These are phyloP conservation scores for Neurospora sp. DNA, from an alignment of 2,329 filamentous ascomycete genomes.

Conservation along the genomic window DNA sequence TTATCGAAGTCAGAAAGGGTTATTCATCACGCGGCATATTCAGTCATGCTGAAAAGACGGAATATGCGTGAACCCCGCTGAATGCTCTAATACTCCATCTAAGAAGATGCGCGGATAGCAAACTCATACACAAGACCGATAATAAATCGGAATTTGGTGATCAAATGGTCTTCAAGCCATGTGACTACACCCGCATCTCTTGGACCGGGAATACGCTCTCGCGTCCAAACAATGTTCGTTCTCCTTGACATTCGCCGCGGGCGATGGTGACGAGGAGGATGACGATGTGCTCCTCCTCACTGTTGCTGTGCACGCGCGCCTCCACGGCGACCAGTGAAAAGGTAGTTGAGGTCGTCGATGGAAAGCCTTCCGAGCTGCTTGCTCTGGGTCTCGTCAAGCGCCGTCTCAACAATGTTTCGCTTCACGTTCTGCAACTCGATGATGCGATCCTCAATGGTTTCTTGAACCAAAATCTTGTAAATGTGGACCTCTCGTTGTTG, in stretches of 20 bases:
- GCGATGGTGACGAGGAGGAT: background rate
- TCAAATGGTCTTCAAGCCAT: background rate
- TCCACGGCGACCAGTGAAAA: slow-evolving; percentile 31
- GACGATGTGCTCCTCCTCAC: background rate
- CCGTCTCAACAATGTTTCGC: slow-evolving; percentile 63
- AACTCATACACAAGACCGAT: background rate
- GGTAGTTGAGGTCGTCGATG: slow-evolving; percentile 55
- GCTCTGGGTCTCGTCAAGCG: slow-evolving; percentile 65
- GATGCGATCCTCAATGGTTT: slow-evolving; percentile 84
- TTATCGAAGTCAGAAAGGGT: background rate
- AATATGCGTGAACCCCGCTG: background rate
- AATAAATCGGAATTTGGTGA: background rate
- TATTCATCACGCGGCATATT: background rate
- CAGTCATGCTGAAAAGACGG: background rate
- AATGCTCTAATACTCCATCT: background rate
- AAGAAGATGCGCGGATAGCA: background rate
- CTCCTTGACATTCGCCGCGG: background rate
- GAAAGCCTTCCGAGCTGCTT: slow-evolving; percentile 57
- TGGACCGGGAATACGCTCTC: background rate
- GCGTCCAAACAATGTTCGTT: background rate
- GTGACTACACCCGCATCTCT: background rate
- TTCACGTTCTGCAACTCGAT: slow-evolving; percentile 70
- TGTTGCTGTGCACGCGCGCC: background rate
- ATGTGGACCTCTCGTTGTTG: slow-evolving; percentile 66
- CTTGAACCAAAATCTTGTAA: slow-evolving; percentile 65